Evolutionary conservation across 148 eudicot genomes (phyloP), one percentile per base, ranked within the genome.

Genomic region (Rhododendron williamsianum): DNA sequence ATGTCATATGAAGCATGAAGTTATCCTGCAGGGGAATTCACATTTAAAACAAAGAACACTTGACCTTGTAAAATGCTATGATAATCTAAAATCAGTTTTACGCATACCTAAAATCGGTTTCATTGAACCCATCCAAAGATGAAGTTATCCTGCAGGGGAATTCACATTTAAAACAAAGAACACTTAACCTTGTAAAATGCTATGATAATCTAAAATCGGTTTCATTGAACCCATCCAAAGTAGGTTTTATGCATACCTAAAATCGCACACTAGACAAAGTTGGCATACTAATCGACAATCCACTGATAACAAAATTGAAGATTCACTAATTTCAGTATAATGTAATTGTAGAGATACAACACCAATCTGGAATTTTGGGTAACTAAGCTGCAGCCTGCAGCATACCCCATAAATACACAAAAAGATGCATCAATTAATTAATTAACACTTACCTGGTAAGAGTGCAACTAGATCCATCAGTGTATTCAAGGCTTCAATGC

Each of bases 401-500:
- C 19, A 6, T 63, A 9, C 36, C 48, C 8, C 46, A 83, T 4
- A 46, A 72, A 67, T 65, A 63, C 2, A 46, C 84, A 69, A 18
- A 36, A 46, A 27, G 41, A 71, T 71, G 36, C 49, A 45, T 19
- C 21, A 18, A 41, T 30, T 63, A 8, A 16, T 46, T 7, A 27
- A 48, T 3, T 9, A 23, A 48, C 35, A 48, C 65, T 83, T 48
- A 83, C 85, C 79, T 83, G 85, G 11, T 9, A 11, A 30, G 65
- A 72, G 58, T 83, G 27, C 82, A 73, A 69, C 85, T 82, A 77
- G 76, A 43, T 49, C n/a, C 15, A 58, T 85, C 69, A 78, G 23
- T 79, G 76, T 13, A 63, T 60, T 60, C 11, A 63, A 60, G 41
- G 52, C 73, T 41, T 84, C 48, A 16, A 36, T 30, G 74, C 60